These are phyloP conservation scores for Aspergillus felis DNA, from an alignment of 2,329 filamentous ascomycete species.

Conservation along the genomic window DNA sequence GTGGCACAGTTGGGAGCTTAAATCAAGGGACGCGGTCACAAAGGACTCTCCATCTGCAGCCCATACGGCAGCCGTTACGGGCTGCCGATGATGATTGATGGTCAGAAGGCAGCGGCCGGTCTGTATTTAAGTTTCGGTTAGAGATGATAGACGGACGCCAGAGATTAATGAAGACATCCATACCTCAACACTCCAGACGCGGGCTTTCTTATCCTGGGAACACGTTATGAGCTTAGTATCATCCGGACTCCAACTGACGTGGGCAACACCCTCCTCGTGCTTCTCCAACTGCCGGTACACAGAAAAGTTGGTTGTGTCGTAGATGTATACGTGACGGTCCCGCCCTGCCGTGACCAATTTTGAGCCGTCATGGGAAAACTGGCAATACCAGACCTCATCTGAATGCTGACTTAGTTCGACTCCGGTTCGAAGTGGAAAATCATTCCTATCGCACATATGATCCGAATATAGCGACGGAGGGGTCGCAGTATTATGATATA, in stretches of 20 bases:
- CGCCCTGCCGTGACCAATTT: constrained; percentile 78
- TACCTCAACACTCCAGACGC: constrained; percentile 71
- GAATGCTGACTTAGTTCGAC: constrained; percentile 68
- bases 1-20: constrained; percentile 61
- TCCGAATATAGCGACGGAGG: constrained; percentile 86
- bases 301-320: constrained; percentile 69
- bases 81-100: constrained; percentile 70
- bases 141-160: background rate
- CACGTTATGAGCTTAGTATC: constrained; percentile 83
- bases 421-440: constrained; percentile 72
- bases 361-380: constrained; percentile 83
- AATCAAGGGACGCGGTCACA: constrained; percentile 73
- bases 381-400: constrained; percentile 87
- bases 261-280: constrained; percentile 69
- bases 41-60: constrained; percentile 71
- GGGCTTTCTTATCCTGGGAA: constrained; percentile 67
- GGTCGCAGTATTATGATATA: constrained; percentile 78
- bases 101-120: constrained; percentile 61
- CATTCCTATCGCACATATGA: constrained; percentile 72
- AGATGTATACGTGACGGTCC: constrained; percentile 73
- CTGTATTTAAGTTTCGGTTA: constrained; percentile 38
- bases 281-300: constrained; percentile 60
- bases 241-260: constrained; percentile 88
- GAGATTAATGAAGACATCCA: constrained; percentile 25
- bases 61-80: constrained; percentile 90